Conservation (phyloP, 257 asterid species). For the Avicennia marina region DNA sequence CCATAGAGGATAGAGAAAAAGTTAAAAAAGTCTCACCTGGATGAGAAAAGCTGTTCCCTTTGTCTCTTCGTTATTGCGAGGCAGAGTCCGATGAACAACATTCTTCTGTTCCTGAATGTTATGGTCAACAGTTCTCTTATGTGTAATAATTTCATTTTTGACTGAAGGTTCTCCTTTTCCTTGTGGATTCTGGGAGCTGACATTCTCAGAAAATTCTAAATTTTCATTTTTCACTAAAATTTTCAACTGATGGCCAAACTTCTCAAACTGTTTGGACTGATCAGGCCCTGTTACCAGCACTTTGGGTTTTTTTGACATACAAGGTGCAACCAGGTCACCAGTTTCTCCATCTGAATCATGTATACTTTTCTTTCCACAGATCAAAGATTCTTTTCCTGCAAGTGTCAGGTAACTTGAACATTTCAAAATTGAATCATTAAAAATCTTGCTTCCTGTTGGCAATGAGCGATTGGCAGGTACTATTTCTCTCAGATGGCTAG, state of each 20-base stretch:
- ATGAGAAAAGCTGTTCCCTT: constrained; percentile 71
- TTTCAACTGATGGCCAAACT: constrained; percentile 16
- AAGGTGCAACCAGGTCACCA: constrained; percentile 34
- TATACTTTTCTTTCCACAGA: constrained; percentile 22
- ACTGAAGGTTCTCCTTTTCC: constrained; percentile 27
- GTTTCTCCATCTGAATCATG: constrained; percentile 33
- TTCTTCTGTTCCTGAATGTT: constrained; percentile 26
- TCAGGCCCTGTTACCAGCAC: constrained; percentile 48
- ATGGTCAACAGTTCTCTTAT: constrained; percentile 19
- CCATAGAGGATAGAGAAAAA: background rate
- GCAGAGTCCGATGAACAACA: constrained; percentile 22
- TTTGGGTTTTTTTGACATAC: constrained; percentile 51
- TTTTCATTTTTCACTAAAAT: constrained; percentile 31
- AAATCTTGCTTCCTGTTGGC: constrained; percentile 38
- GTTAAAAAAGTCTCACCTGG: constrained; percentile 49
- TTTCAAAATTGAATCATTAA: constrained; percentile 28
- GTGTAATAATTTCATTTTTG: constrained; percentile 23
- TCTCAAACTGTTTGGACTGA: constrained; percentile 25
- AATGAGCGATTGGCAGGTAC: constrained; percentile 89
- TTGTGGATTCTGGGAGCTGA: constrained; percentile 27
- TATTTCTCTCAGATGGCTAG: constrained; percentile 35
- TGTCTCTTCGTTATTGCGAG: constrained; percentile 42
- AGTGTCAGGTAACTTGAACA: constrained; percentile 29
- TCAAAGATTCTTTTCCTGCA: constrained; percentile 29
- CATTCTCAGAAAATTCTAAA: constrained; percentile 20